Evolutionary conservation across 306 rosid genomes (phyloP).

Genomic region (Elaeagnus macrophylla): DNA sequence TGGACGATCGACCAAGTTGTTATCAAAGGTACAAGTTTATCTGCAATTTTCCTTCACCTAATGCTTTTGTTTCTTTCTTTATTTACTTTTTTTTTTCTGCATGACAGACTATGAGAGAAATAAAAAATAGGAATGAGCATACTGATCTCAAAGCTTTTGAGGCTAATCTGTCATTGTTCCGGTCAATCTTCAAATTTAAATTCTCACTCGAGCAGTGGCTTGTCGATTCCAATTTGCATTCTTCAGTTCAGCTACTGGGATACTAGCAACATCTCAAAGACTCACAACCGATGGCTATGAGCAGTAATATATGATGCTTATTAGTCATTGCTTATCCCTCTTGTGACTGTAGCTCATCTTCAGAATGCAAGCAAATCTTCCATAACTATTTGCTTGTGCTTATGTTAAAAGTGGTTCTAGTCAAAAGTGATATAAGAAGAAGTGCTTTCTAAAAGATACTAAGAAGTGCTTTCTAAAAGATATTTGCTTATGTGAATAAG

Average conservation of each 20-base stretch:
- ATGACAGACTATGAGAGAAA: slow-evolving; percentile 50
- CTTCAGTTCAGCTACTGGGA: slow-evolving; percentile 79
- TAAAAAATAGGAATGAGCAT: slow-evolving; percentile 42
- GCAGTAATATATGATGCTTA: slow-evolving; percentile 36
- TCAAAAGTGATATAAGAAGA: too few species aligned
- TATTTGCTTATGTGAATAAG: too few species aligned
- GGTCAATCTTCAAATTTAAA: slow-evolving; percentile 47
- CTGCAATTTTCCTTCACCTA: too few species aligned
- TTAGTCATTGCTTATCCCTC: too few species aligned
- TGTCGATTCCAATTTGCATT: slow-evolving; percentile 54
- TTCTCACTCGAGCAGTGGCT: slow-evolving; percentile 67
- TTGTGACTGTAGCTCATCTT: background rate
- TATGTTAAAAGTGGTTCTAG: too few species aligned
- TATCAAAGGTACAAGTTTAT: slow-evolving; percentile 42
- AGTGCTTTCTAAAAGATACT: too few species aligned
- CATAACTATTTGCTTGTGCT: background rate
- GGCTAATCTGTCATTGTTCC: slow-evolving; percentile 57
- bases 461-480: too few species aligned
- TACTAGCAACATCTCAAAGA: slow-evolving; percentile 71
- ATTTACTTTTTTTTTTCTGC: slow-evolving; percentile 19
- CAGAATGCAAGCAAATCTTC: background rate
- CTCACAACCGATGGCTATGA: slow-evolving; percentile 69
- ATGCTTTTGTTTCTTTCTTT: background rate
- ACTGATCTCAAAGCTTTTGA: slow-evolving; percentile 59
- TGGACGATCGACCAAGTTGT: slow-evolving; percentile 56